These are phyloP conservation scores for Apiospora hydei DNA, from an alignment of 2,329 filamentous ascomycete genomes.

Conservation along the genomic window DNA sequence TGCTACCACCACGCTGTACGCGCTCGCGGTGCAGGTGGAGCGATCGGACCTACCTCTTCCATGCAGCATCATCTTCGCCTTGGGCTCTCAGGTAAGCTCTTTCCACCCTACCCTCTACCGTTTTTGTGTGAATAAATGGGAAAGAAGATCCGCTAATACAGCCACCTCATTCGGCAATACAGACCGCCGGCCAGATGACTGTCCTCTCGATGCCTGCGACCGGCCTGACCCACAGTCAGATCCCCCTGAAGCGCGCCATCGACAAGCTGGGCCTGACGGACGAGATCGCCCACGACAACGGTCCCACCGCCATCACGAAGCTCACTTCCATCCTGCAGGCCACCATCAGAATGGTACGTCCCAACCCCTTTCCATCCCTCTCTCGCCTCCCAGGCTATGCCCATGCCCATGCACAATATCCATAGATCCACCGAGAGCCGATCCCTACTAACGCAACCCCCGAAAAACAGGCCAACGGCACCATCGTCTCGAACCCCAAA, in stretches of 20 bases:
- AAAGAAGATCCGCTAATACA: not conserved
- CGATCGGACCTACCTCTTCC: slow-evolving; percentile 47
- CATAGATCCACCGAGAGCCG: not conserved
- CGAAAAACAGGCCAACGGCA: slow-evolving; percentile 23
- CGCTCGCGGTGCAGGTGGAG: slow-evolving; percentile 45
- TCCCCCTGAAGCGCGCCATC: slow-evolving; percentile 39
- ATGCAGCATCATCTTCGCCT: slow-evolving; percentile 44
- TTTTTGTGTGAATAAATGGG: too few relatives aligned
- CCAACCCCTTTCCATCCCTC: not conserved
- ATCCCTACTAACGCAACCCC: not conserved
- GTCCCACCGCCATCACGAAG: slow-evolving; percentile 10
- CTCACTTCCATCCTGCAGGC: not conserved
- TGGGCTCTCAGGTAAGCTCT: slow-evolving; percentile 34
- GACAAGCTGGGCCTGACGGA: not conserved
- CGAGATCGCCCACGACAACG: not conserved
- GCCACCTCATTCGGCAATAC: not conserved
- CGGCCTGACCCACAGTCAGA: slow-evolving; percentile 42
- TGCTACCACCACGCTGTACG: slow-evolving; percentile 31
- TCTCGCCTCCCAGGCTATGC: not conserved
- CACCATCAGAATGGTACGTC: slow-evolving; percentile 12
- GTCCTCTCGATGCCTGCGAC: slow-evolving; percentile 47
- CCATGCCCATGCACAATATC: not conserved
- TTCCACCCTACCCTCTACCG: not conserved
- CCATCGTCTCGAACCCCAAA: slow-evolving; percentile 19
- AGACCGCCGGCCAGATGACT: slow-evolving; percentile 41